phyloP scores from a whole-genome alignment of 768 basidiomycete species.

The Kwoniella pini region DNA sequence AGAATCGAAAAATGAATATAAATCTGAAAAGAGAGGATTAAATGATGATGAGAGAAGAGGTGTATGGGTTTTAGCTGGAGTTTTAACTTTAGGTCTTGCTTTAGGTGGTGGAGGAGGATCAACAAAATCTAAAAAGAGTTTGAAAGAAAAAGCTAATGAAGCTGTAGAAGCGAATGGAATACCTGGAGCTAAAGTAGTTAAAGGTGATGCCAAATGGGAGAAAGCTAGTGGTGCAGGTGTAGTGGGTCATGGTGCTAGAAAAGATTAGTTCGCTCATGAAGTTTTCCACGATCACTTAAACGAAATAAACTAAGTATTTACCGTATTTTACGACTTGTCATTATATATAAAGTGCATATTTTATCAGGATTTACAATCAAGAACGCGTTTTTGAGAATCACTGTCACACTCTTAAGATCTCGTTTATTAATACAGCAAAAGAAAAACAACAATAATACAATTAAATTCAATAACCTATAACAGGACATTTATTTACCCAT shows the following conservation, averaged over 20 bases:
- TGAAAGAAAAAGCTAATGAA: conserved; percentile 1
- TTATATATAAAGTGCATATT: too few species aligned
- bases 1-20: conserved; percentile 27
- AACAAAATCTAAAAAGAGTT: neutral
- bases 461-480: conserved; percentile 14
- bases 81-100: conserved; percentile 61
- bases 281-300: too few species aligned
- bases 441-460: neutral
- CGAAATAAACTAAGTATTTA: too few species aligned
- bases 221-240: conserved; percentile 48
- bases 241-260: conserved; percentile 45
- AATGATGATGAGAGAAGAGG: conserved; percentile 60
- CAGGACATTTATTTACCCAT: conserved; percentile 29
- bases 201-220: conserved; percentile 42
- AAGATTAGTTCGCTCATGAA: conserved; percentile 22
- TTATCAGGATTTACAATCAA: too few species aligned
- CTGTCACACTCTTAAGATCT: too few species aligned
- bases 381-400: too few species aligned
- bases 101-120: conserved; percentile 49
- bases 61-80: conserved; percentile 59
- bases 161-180: conserved; percentile 1
- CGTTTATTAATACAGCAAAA: neutral
- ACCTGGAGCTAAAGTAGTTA: conserved; percentile 10
- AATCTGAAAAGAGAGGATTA: conserved; percentile 33
- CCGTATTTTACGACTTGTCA: too few species aligned